Conservation (phyloP, 805 yeast species). For the Starmerella floricola region DNA sequence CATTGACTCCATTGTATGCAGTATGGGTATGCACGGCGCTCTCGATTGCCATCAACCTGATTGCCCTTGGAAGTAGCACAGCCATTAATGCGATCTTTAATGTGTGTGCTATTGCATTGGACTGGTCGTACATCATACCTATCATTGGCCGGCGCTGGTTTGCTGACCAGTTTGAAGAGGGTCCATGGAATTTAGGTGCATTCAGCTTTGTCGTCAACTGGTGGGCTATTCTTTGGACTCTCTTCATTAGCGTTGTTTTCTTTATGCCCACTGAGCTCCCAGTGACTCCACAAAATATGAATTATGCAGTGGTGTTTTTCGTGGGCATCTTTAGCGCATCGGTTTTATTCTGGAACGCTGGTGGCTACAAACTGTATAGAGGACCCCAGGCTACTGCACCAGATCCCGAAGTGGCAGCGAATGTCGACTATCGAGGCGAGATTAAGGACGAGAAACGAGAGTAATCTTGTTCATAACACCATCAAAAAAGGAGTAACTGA, state of each 20-base stretch:
- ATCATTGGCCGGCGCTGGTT: constrained; percentile 46
- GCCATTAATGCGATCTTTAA: constrained; percentile 63
- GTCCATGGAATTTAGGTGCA: constrained; percentile 56
- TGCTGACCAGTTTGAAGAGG: constrained; percentile 44
- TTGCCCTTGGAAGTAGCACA: constrained; percentile 47
- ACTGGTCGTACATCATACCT: constrained; percentile 56
- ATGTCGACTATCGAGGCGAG: constrained; percentile 17
- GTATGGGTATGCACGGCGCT: constrained; percentile 40
- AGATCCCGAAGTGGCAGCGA: constrained; percentile 20
- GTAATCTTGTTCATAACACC: too few relatives aligned
- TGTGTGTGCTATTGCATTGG: constrained; percentile 59
- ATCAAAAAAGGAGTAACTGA: too few relatives aligned
- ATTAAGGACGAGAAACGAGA: constrained; percentile 20
- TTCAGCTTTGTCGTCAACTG: constrained; percentile 22
- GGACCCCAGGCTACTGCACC: constrained; percentile 23
- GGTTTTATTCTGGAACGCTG: constrained; percentile 20
- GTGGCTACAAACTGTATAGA: constrained; percentile 20
- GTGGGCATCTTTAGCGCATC: constrained; percentile 21
- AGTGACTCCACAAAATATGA: constrained; percentile 24
- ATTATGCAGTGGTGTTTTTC: constrained; percentile 25
- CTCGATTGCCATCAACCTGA: constrained; percentile 41
- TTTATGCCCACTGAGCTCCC: constrained; percentile 24
- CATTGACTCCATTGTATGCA: constrained; percentile 55
- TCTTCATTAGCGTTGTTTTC: constrained; percentile 22
- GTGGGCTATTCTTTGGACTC: constrained; percentile 22